phyloP scores from a whole-genome alignment of 2,329 filamentous ascomycete species.

The Septoria linicola region DNA sequence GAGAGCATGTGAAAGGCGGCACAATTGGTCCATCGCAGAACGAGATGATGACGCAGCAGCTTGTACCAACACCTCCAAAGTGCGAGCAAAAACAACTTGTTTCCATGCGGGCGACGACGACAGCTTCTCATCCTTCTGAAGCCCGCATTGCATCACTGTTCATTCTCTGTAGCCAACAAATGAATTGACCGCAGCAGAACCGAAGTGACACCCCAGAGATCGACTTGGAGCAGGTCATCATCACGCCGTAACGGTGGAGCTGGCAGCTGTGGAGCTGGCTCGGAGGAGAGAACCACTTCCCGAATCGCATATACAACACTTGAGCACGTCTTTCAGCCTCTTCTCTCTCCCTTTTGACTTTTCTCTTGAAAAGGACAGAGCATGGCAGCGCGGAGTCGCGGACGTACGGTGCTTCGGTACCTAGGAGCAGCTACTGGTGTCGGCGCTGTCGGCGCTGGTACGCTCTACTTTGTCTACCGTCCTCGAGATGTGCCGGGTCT shows the following conservation, averaged over 20 bases:
- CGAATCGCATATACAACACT: slow-evolving; percentile 11
- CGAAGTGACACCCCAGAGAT: slow-evolving; percentile 7
- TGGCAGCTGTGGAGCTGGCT: slow-evolving; percentile 1
- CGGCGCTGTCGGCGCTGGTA: slow-evolving; percentile 53
- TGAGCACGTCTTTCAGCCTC: background rate
- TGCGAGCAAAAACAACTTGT: slow-evolving; percentile 9
- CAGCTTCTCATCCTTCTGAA: background rate
- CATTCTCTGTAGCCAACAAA: slow-evolving; percentile 4
- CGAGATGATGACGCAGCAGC: no score
- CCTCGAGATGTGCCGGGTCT: slow-evolving; percentile 70
- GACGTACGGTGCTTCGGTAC: slow-evolving; percentile 50
- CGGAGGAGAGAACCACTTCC: slow-evolving; percentile 18
- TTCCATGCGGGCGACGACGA: background rate
- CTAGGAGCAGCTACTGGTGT: slow-evolving; percentile 60
- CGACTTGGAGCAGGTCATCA: slow-evolving; percentile 10
- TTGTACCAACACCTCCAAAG: no score
- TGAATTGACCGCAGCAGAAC: slow-evolving; percentile 16
- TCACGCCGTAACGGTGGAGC: slow-evolving; percentile 16
- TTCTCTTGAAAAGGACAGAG: slow-evolving; percentile 2
- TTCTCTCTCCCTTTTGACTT: slow-evolving; percentile 1
- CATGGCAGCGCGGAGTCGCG: slow-evolving; percentile 33
- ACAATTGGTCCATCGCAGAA: no score
- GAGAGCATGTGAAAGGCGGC: slow-evolving; percentile 7
- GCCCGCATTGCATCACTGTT: slow-evolving; percentile 15
- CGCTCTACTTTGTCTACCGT: slow-evolving; percentile 64